Conservation (phyloP, 441 rosid species). For the Pelargonium fulgidum region DNA sequence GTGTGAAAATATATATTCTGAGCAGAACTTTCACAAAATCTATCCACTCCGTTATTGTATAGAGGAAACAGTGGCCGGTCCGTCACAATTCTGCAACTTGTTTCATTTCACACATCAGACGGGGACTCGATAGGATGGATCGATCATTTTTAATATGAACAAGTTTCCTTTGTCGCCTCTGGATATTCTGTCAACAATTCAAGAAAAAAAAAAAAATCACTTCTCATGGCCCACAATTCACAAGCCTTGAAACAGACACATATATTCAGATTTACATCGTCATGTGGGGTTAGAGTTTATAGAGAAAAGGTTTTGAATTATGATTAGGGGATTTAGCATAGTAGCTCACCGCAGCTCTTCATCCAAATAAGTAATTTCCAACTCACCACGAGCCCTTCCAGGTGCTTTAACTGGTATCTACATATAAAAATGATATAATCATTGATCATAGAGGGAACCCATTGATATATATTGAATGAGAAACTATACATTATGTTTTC, state of each 20-base stretch:
- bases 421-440: constrained; percentile 15
- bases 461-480: neutral
- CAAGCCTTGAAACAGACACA: neutral
- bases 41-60: neutral
- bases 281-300: neutral
- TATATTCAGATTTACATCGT: neutral
- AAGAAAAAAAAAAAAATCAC: neutral
- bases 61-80: neutral
- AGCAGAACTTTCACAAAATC: neutral
- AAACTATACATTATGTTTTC: neutral
- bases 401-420: constrained; percentile 88
- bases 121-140: constrained; percentile 69
- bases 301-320: neutral
- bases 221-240: neutral
- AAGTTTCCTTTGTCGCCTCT: constrained; percentile 83
- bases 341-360: constrained; percentile 66
- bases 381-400: constrained; percentile 67
- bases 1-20: neutral
- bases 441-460: neutral
- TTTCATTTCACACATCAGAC: constrained; percentile 13
- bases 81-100: neutral
- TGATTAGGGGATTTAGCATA: neutral
- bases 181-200: constrained; percentile 46
- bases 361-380: constrained; percentile 85
- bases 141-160: constrained; percentile 77